Base-by-base conservation (phyloP, 2,329 filamentous ascomycete genomes). In the Lecanoromycetidae sp. region DNA sequence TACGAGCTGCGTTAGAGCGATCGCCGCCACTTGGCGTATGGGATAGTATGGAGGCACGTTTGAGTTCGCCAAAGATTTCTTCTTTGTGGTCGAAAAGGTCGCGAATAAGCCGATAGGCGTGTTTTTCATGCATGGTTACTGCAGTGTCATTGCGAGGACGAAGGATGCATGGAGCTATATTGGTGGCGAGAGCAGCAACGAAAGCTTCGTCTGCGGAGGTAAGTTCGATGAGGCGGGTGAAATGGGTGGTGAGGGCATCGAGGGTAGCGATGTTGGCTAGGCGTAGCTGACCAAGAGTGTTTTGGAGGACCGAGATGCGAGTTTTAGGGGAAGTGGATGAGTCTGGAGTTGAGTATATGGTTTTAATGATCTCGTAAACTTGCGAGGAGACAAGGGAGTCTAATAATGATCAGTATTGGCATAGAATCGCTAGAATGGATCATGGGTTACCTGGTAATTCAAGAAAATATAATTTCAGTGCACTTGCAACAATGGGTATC, bases 251-350 rank as follows among this genome's bases (percentile, higher is more conserved):
- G 61, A 94, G 84, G 33, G 91, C 91, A 64, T 98, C 91, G 50
- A 98, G 79, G n/a, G 91, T 96, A 39, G 91, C 91, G 64, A 98
- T 98, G 64, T 98, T 98, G 54, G 91, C 87, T 48, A 98, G 80
- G 52, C 90, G 84, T 48, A 98, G 77, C 63, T 96, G 88, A 32
- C 88, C 90, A 47, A 98, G 80, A 0, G 91, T 96, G 58, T 91
- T 94, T 65, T 98, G 91, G 27, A 98, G 77, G 51, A 96, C 87
- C 46, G 87, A 83, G 54, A 98, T 76, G 44, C 91, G 84, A 10
- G 85, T 80, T 43, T 80, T 74, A 57, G 94, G 85, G 3, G 80
- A 79, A 13, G 78, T 76, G 48, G 94, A 86, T 34, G 83, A 76
- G 38, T 83, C 74, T 10, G 87, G 82, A 12, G 84, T 87, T 38